phyloP scores from a whole-genome alignment of 2,329 filamentous ascomycete species.

The Fusarium austroafricanum region DNA sequence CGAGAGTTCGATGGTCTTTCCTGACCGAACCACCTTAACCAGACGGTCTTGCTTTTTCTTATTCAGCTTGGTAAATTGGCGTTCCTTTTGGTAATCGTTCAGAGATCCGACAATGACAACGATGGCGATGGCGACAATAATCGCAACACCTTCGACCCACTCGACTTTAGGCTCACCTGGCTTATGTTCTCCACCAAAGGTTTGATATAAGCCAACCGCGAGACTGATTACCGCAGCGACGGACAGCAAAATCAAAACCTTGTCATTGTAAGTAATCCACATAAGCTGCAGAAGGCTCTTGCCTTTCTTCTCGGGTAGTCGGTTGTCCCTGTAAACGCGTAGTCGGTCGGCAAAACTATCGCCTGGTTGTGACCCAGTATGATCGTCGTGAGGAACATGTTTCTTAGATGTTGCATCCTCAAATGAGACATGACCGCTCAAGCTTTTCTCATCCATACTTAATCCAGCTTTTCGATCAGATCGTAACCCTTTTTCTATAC shows the following conservation, averaged over 20 bases:
- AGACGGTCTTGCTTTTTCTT: slow-evolving; percentile 81
- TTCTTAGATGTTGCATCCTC: slow-evolving; percentile 69
- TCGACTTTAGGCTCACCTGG: slow-evolving; percentile 69
- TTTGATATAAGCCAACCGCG: slow-evolving; percentile 80
- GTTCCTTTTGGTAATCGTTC: slow-evolving; percentile 85
- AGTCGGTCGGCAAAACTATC: slow-evolving; percentile 69
- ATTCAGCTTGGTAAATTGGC: slow-evolving; percentile 82
- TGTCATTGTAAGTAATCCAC: slow-evolving; percentile 88
- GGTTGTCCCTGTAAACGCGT: slow-evolving; percentile 78
- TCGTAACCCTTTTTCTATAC: slow-evolving; percentile 82
- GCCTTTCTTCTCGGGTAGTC: slow-evolving; percentile 78
- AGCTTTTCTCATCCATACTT: slow-evolving; percentile 76
- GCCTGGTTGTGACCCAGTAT: slow-evolving; percentile 17
- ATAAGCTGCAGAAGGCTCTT: slow-evolving; percentile 79
- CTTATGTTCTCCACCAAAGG: slow-evolving; percentile 69
- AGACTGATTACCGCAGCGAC: slow-evolving; percentile 78
- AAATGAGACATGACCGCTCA: slow-evolving; percentile 77
- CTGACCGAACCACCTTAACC: slow-evolving; percentile 78
- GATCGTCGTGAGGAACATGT: slow-evolving; percentile 46
- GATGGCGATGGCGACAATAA: slow-evolving; percentile 82
- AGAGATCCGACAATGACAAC: slow-evolving; percentile 81
- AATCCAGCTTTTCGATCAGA: slow-evolving; percentile 79
- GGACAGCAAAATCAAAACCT: slow-evolving; percentile 79
- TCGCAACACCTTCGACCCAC: slow-evolving; percentile 86
- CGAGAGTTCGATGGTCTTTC: slow-evolving; percentile 75